phyloP scores from a whole-genome alignment of 768 basidiomycete genomes.

The Mycena amicta region DNA sequence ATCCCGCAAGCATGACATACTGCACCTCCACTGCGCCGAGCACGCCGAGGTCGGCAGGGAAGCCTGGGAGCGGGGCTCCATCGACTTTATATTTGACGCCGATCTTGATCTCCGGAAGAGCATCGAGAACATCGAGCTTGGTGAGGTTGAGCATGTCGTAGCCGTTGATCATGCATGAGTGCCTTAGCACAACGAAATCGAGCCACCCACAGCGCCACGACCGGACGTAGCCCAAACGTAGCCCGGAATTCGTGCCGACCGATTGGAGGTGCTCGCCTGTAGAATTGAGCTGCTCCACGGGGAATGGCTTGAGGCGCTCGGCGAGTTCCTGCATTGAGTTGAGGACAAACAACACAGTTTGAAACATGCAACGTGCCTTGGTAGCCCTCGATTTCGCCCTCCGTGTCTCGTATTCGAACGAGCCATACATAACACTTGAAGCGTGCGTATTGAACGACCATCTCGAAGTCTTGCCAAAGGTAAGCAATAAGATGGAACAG shows the following conservation, averaged over 20 bases:
- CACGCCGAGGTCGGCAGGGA: slow-evolving; percentile 89
- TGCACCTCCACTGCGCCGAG: slow-evolving; percentile 80
- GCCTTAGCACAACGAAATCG: slow-evolving; percentile 91
- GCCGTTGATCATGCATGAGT: slow-evolving; percentile 93
- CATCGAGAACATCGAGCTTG: slow-evolving; percentile 92
- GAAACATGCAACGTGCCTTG: too few species aligned
- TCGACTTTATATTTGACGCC: slow-evolving; percentile 79
- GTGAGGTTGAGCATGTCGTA: slow-evolving; percentile 94
- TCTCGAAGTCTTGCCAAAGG: slow-evolving; percentile 71
- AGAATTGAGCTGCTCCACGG: slow-evolving; percentile 91
- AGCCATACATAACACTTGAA: slow-evolving; percentile 97
- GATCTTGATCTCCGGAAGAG: slow-evolving; percentile 84
- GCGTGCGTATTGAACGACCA: slow-evolving; percentile 90
- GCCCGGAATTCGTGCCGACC: slow-evolving; percentile 87
- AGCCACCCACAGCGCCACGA: slow-evolving; percentile 96
- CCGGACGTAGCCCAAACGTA: slow-evolving; percentile 92
- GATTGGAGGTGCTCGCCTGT: slow-evolving; percentile 91
- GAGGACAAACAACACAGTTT: not conserved
- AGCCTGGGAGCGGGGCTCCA: slow-evolving; percentile 76
- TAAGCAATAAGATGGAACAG: not conserved
- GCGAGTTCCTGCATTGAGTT: slow-evolving; percentile 64
- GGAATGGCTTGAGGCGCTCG: slow-evolving; percentile 86
- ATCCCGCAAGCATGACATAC: slow-evolving; percentile 90
- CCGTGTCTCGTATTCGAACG: slow-evolving; percentile 99
- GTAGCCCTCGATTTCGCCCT: slow-evolving; percentile 92